These are phyloP conservation scores for Isabelozyma pseudorhagii DNA, from an alignment of 805 yeast species.

Conservation along the genomic window DNA sequence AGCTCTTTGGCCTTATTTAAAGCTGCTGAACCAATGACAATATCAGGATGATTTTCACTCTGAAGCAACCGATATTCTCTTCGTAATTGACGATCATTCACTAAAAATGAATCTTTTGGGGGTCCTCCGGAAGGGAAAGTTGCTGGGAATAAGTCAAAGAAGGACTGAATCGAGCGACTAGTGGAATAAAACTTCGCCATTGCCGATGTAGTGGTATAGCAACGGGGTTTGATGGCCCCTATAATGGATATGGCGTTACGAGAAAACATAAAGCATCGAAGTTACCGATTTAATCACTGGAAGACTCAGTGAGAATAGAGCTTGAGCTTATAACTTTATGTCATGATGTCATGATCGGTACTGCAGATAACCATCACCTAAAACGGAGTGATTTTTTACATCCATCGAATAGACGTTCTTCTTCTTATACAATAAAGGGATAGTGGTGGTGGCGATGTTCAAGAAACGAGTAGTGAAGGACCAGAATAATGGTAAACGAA, in stretches of 20 bases:
- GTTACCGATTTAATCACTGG: neutral
- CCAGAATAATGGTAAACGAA: neutral
- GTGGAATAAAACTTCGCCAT: neutral
- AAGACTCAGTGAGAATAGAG: neutral
- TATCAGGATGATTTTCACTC: conserved; percentile 80
- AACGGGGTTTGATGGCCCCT: neutral
- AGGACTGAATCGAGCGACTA: conserved; percentile 18
- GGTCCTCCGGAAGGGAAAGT: conserved; percentile 69
- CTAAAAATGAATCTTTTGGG: conserved; percentile 53
- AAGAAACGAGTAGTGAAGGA: neutral
- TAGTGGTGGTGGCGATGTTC: neutral
- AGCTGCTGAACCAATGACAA: conserved; percentile 26
- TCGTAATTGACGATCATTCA: conserved; percentile 57
- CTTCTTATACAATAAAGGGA: neutral
- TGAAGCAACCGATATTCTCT: conserved; percentile 76
- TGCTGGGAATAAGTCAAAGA: conserved; percentile 69
- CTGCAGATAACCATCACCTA: neutral
- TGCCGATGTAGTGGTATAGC: neutral
- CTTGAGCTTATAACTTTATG: neutral
- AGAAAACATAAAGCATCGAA: neutral
- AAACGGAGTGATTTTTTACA: neutral
- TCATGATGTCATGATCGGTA: neutral
- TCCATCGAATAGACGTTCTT: neutral
- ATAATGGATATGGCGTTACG: neutral
- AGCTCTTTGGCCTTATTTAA: conserved; percentile 7